phyloP scores from a whole-genome alignment of 495 filamentous ascomycete species.

The Hapsidospora chrysogenum region DNA sequence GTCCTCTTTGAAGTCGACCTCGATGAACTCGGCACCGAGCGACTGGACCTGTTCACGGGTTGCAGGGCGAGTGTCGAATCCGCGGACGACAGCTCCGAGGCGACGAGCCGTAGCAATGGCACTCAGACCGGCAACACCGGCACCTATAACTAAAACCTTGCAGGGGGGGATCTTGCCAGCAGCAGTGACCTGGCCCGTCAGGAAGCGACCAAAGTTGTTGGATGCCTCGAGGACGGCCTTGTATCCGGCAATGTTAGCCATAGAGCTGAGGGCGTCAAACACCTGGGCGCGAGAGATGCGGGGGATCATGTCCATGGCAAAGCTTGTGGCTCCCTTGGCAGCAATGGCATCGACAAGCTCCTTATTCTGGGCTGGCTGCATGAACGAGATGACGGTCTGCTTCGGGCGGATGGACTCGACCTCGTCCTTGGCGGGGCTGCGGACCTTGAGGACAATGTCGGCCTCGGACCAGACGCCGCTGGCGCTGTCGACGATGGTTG shows the following conservation, averaged over 20 bases:
- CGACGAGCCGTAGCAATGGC: constrained; percentile 67
- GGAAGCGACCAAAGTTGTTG: constrained; percentile 65
- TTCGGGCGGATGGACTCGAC: constrained; percentile 41
- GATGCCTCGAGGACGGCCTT: constrained; percentile 72
- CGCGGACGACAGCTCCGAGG: constrained; percentile 69
- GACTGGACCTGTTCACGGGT: constrained; percentile 74
- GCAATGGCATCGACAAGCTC: constrained; percentile 50
- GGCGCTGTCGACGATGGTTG: constrained; percentile 43
- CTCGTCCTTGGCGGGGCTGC: constrained; percentile 49
- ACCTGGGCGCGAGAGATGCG: constrained; percentile 67
- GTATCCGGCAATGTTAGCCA: constrained; percentile 81
- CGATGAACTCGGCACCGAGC: constrained; percentile 67
- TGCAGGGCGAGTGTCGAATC: constrained; percentile 65
- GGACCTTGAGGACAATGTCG: constrained; percentile 66
- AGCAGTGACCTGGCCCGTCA: constrained; percentile 71
- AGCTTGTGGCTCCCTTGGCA: constrained; percentile 42
- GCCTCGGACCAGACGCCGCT: constrained; percentile 46
- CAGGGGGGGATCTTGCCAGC: constrained; percentile 69
- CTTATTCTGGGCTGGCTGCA: constrained; percentile 59
- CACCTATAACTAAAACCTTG: constrained; percentile 71
- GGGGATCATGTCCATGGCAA: constrained; percentile 77
- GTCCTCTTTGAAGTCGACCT: constrained; percentile 70
- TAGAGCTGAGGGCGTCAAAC: constrained; percentile 68
- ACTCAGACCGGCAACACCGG: constrained; percentile 65
- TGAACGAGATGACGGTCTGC: constrained; percentile 54